Evolutionary conservation across 805 yeast genomes (phyloP).

Genomic region (Yamadazyma takamatsuzukensis): DNA sequence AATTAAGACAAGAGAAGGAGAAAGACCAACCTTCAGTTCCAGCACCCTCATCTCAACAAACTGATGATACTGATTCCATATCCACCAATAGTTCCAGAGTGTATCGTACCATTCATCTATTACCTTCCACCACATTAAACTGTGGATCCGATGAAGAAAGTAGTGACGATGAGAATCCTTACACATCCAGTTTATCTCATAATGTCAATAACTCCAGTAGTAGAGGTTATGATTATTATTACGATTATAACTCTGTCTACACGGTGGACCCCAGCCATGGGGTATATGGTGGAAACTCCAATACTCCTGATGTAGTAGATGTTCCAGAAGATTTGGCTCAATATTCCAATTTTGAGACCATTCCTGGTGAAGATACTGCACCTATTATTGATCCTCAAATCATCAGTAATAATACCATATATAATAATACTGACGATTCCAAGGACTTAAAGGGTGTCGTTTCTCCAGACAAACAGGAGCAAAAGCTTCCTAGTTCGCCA

Average conservation of each 20-base stretch:
- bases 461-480: no score
- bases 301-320: constrained; percentile 39
- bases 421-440: constrained; percentile 1
- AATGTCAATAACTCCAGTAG: constrained; percentile 58
- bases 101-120: constrained; percentile 61
- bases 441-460: neutral
- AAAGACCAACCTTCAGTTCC: constrained; percentile 7
- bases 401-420: constrained; percentile 7
- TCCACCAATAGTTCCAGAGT: constrained; percentile 27
- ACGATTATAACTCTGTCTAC: constrained; percentile 78
- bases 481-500: constrained; percentile 4
- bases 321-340: constrained; percentile 43
- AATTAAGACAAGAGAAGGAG: neutral
- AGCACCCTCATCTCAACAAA: constrained; percentile 12
- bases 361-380: constrained; percentile 23
- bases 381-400: constrained; percentile 23
- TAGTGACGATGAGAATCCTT: constrained; percentile 55
- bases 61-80: constrained; percentile 26
- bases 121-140: constrained; percentile 86
- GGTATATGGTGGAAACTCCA: constrained; percentile 25
- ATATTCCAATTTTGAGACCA: constrained; percentile 36
- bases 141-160: constrained; percentile 63
- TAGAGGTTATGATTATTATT: constrained; percentile 73
- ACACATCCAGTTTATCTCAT: constrained; percentile 59
- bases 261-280: constrained; percentile 47